Percentiles rank a stretch among this genome's conserved stretches.
Evolutionary conservation across 2,329 filamentous ascomycete species (phyloP).

Genomic region (Neurospora sp.): DNA sequence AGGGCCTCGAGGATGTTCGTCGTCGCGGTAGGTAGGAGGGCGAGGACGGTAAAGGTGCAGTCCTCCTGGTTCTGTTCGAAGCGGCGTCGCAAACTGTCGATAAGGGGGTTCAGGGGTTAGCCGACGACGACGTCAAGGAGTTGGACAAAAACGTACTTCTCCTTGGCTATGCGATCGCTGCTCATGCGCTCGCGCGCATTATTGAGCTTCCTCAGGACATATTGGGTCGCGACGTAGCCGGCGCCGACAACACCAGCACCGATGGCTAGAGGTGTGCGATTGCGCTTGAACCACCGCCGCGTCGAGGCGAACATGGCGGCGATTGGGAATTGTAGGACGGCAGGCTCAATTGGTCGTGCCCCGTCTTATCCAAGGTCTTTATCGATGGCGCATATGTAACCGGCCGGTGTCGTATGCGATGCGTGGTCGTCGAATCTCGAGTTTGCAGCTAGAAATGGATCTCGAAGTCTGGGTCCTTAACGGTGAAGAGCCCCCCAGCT

Average conservation of each 20-base stretch:
- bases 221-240: slow-evolving; percentile 86
- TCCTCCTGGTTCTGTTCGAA: slow-evolving; percentile 99
- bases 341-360: neutral
- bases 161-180: slow-evolving; percentile 88
- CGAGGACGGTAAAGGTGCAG: slow-evolving; percentile 96
- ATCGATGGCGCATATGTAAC: neutral
- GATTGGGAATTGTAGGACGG: neutral
- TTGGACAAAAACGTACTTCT: slow-evolving; percentile 59
- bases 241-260: slow-evolving; percentile 80
- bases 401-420: neutral
- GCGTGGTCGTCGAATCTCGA: neutral
- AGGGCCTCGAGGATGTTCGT: slow-evolving; percentile 80
- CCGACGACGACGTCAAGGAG: neutral
- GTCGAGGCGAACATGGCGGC: slow-evolving; percentile 55
- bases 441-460: neutral
- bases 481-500: neutral
- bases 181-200: slow-evolving; percentile 95
- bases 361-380: neutral
- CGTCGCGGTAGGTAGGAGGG: slow-evolving; percentile 82
- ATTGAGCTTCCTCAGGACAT: slow-evolving; percentile 81
- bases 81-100: slow-evolving; percentile 72
- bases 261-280: slow-evolving; percentile 81
- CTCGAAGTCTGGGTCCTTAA: neutral
- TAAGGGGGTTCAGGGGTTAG: slow-evolving; percentile 4
- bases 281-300: slow-evolving; percentile 84